phyloP scores from a whole-genome alignment of 148 eudicot genomes.

The Camellia sinensis region DNA sequence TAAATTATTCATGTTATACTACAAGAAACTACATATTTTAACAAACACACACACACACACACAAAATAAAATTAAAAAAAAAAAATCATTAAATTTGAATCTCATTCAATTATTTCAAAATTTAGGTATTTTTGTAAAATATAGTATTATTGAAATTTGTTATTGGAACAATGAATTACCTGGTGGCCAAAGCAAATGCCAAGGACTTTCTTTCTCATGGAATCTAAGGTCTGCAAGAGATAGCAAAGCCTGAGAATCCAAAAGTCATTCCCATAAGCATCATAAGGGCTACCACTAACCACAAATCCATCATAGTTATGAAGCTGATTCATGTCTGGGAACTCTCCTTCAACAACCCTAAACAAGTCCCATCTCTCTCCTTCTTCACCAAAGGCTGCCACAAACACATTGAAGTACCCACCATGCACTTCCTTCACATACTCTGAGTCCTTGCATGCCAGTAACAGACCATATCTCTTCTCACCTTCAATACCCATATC shows the following conservation, averaged over 20 bases:
- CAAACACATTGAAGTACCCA: conserved; percentile 67
- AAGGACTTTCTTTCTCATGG: conserved; percentile 57
- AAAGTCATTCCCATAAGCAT: conserved; percentile 61
- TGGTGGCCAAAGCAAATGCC: conserved; percentile 89
- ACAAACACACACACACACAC: no score
- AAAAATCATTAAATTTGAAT: no score
- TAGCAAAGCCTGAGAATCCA: conserved; percentile 69
- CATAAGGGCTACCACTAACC: conserved; percentile 66
- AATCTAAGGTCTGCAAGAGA: conserved; percentile 46
- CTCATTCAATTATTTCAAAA: no score
- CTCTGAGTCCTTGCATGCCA: conserved; percentile 65
- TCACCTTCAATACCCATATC: conserved; percentile 28
- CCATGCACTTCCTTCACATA: conserved; percentile 58
- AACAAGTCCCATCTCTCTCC: conserved; percentile 74
- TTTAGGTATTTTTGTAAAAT: no score
- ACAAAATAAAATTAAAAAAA: no score
- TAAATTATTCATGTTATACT: neutral
- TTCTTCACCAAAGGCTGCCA: conserved; percentile 51
- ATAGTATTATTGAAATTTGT: no score
- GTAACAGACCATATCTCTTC: conserved; percentile 50
- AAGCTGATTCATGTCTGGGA: conserved; percentile 48
- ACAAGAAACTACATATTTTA: neutral
- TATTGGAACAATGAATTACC: conserved; percentile 19
- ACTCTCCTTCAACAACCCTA: conserved; percentile 65
- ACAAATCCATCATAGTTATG: conserved; percentile 65